These are phyloP conservation scores for Exserohilum rostratum DNA, from an alignment of 2,329 filamentous ascomycete species.

Conservation along the genomic window DNA sequence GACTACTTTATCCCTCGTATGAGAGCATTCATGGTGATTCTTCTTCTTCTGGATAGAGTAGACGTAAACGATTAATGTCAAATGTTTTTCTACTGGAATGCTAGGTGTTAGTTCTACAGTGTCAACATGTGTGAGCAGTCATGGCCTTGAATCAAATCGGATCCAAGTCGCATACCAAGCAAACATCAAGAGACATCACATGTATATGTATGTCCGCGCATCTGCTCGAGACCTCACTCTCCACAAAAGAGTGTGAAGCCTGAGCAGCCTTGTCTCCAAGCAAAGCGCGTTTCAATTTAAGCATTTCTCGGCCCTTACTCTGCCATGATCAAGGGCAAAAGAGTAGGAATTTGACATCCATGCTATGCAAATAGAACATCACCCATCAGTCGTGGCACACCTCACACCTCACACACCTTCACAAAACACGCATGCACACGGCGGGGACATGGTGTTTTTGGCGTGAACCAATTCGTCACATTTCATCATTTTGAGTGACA, in stretches of 20 bases:
- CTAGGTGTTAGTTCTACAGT: too few relatives aligned
- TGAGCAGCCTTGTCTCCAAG: conserved; percentile 43
- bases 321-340: conserved; percentile 73
- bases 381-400: conserved; percentile 1
- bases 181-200: neutral
- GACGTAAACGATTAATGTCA: neutral
- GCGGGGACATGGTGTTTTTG: conserved; percentile 18
- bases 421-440: conserved; percentile 1
- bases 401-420: conserved; percentile 2
- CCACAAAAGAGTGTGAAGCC: conserved; percentile 17
- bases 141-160: neutral
- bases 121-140: too few relatives aligned
- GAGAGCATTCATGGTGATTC: too few relatives aligned
- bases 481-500: conserved; percentile 46
- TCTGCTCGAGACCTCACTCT: conserved; percentile 28
- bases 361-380: conserved; percentile 62
- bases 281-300: conserved; percentile 54
- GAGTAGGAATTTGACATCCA: conserved; percentile 99
- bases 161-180: too few relatives aligned
- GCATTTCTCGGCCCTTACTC: conserved; percentile 99
- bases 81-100: neutral
- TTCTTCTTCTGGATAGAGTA: neutral
- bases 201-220: conserved; percentile 29
- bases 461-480: conserved; percentile 46
- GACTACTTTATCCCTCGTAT: too few relatives aligned